Base-by-base conservation (phyloP, 2,329 filamentous ascomycete genomes). In the Colletotrichum sp. region DNA sequence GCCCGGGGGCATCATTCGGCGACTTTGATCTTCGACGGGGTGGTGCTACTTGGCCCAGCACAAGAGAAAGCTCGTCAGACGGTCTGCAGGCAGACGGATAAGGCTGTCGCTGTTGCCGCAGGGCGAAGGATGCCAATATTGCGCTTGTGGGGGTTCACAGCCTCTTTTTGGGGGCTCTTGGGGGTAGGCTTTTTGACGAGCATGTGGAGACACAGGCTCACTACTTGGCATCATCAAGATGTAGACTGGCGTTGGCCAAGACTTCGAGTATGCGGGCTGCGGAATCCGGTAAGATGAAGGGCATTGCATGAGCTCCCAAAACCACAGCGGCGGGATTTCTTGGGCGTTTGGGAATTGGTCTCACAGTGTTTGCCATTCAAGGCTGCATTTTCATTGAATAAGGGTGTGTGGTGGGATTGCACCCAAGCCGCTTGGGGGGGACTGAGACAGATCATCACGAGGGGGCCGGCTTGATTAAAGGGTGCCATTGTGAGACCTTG, bases 51-150 rank as follows among this genome's bases (percentile, higher is more conserved):
- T 26, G 34, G 52, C 30, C 24, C 52, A 48, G 32, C 52, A 68
- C 59, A 52, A 24, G 66, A 32, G 24, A 69, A 43, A 32, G 15
- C 6, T 36, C 9, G 57, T 34, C 57, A 48, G 57, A 48, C 32
- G 7, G 5, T 3, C 36, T 48, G 67, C 18, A 75, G 74, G 74
- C 59, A 75, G 74, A 74, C 57, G n/a, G 24, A 73, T 65, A 52
- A 28, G n/a, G 34, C 26, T 43, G 39, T n/a, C 39, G 52, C 32
- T 59, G 16, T 24, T 57, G 43, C 34, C 34, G 57, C 57, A 72
- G 48, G 28, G 32, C 26, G 30, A 52, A 75, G 69, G 64, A 68
- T 73, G 55, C 64, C 64, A 75, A 69, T 60, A 39, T 73, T 15
- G 64, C 57, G 30, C 10, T 63, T 60, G 26, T 60, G n/a, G 30